Evolutionary conservation across 768 basidiomycete species (phyloP), one percentile per base, ranked within the genome.

Genomic region (Gymnopilus junonius): DNA sequence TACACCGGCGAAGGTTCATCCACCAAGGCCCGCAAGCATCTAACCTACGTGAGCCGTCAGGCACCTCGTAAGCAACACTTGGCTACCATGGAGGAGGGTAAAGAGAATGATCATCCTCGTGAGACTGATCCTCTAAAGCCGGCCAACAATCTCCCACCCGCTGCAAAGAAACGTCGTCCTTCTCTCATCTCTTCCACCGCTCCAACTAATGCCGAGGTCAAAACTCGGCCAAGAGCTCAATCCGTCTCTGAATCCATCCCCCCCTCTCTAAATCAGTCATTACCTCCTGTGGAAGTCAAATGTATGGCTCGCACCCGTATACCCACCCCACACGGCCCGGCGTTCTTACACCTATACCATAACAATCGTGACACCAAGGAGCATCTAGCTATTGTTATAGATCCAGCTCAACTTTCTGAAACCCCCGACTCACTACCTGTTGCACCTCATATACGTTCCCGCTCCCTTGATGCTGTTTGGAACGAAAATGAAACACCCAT

Each of bases 281-380:
- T 74, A 50, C 63, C 73, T 17, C 77, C 76, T 59, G 76, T 93
- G n/a, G 80, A 87, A 59, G 92, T 98, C 29, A 90, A 87, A 74
- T 99, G 97, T 75, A 94, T 97, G 88, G 97, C 95, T 12, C 92
- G 97, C 60, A 98, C 97, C 3, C 91, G 97, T 60, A 93, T 99
- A 74, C 97, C 97, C 42, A 99, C 97, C 0, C 93, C 94, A 0
- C 94, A 99, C 69, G 97, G 96, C 5, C 89, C 93, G 12, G 87
- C 90, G 17, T 98, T 98, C 78, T 83, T 99, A 10, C 95, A 99
- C 70, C 79, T 99, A 58, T 99, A 99, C 79, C 94, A 95, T 75
- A 99, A 97, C 74, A 92, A 90, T 69, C 86, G 83, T 57, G 97
- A 99, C 78, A 80, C 74, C 73, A 99, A 99, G 76, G 97, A 99